Conservation (phyloP, 805 yeast species). For the Candida arabinofermentans region DNA sequence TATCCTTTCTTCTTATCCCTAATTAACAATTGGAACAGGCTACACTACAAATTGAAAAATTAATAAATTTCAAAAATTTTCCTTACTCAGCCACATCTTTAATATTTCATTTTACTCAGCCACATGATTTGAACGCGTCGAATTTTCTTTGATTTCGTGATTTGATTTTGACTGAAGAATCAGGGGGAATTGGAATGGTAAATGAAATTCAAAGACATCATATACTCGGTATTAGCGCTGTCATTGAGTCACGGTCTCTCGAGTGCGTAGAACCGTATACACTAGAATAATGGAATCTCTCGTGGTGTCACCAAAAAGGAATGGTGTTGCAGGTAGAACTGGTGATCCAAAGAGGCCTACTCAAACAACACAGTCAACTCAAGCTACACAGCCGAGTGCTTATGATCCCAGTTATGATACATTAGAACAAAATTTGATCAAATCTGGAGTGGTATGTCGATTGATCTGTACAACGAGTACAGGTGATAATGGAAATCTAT, state of each 20-base stretch:
- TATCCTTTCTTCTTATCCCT: too few relatives aligned
- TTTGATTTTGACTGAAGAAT: too few relatives aligned
- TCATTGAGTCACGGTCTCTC: background rate
- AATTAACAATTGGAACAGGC: too few relatives aligned
- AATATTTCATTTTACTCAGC: background rate
- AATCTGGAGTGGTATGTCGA: slow-evolving; percentile 33
- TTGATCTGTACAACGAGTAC: slow-evolving; percentile 30
- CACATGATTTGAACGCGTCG: background rate
- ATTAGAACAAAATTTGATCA: slow-evolving; percentile 23
- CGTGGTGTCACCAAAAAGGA: slow-evolving; percentile 1
- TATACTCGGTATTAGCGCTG: too few relatives aligned
- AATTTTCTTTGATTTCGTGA: too few relatives aligned
- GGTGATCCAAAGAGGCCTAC: slow-evolving; percentile 6
- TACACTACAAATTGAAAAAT: background rate
- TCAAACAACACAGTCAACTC: slow-evolving; percentile 29
- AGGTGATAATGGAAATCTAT: slow-evolving; percentile 21
- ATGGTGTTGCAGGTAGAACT: background rate
- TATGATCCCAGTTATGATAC: slow-evolving; percentile 24
- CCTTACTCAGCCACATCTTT: background rate
- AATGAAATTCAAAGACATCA: too few relatives aligned
- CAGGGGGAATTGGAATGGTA: too few relatives aligned
- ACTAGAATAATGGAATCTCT: background rate
- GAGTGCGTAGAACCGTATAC: background rate
- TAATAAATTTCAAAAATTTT: background rate
- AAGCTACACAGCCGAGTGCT: slow-evolving; percentile 36